Conservation (phyloP, 306 rosid species). For the Myrica gale region DNA sequence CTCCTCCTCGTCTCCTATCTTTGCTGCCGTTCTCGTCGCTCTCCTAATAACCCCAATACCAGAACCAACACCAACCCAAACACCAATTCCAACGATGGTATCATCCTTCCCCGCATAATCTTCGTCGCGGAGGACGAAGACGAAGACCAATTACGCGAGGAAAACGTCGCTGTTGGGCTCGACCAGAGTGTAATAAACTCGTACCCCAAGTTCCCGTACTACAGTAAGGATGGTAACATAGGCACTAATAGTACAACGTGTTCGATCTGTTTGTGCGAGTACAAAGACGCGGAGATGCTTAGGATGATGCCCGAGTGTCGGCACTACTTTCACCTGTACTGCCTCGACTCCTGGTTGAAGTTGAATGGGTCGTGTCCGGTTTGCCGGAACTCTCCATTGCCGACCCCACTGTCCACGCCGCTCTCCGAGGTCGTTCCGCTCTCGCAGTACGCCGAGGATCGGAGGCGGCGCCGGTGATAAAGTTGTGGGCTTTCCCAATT, state of each 20-base stretch:
- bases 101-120: conserved; percentile 68
- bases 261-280: conserved; percentile 85
- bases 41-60: not conserved
- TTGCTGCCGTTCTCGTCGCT: conserved; percentile 46
- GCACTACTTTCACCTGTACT: conserved; percentile 71
- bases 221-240: conserved; percentile 20
- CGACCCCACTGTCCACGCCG: conserved; percentile 85
- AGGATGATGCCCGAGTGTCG: conserved; percentile 97
- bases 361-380: conserved; percentile 95
- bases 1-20: conserved; percentile 59
- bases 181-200: conserved; percentile 66
- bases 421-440: conserved; percentile 88
- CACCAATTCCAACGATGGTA: conserved; percentile 35
- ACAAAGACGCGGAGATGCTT: conserved; percentile 76
- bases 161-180: conserved; percentile 46
- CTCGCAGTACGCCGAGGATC: conserved; percentile 66
- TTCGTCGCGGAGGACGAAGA: conserved; percentile 75
- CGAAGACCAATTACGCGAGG: conserved; percentile 31
- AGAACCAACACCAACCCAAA: not conserved
- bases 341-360: conserved; percentile 87
- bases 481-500: not conserved
- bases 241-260: conserved; percentile 36
- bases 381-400: conserved; percentile 88
- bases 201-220: conserved; percentile 64
- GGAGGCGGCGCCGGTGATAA: conserved; percentile 54